Base-by-base conservation (phyloP, 1,284 basidiomycete genomes). In the Cryptococcus amylolentus region DNA sequence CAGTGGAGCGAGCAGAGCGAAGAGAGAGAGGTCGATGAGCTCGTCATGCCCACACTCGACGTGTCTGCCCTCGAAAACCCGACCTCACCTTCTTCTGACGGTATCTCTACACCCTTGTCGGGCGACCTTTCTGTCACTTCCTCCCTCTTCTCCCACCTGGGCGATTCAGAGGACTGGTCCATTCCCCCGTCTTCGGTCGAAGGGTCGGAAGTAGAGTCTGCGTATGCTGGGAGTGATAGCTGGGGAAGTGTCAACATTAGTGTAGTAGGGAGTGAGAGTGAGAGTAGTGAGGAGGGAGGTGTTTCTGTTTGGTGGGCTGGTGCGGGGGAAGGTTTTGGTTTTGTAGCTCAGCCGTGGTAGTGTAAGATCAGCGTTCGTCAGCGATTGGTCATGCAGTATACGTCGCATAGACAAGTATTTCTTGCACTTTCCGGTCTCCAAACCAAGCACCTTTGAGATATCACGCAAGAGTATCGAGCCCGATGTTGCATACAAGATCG, bases 11-110 rank as follows among this genome's bases (percentile, higher is more conserved):
- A 40, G 37, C n/a, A 60, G 16, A 41, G 16, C 37, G 20, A 31
- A 6, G 54, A 51, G n/a, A 26, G 9, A 12, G 7, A n/a, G 20
- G 20, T 42, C 8, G 41, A 42, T 16, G 35, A 54, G 49, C 65
- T 73, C 51, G 47, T 73, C 52, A 64, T 70, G 56, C 71, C 71
- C 12, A 64, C 60, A 1, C 57, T 73, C 37, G 69, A 71, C 55
- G 42, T 64, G 54, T 61, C 52, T 23, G 16, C 40, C 45, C 5
- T 16, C 35, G 52, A 54, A 38, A 6, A 45, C 20, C 53, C 31
- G 27, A 5, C 48, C 38, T 10, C 51, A 2, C 55, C 54, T 5
- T 56, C 54, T 50, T 26, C 54, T 12, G 26, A 39, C 35, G 23
- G 44, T 50, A 13, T 55, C 57, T 27, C 53, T 49, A 41, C 8